phyloP scores from a whole-genome alignment of 805 yeast genomes.

The Vanderwaltozyma polyspora region DNA sequence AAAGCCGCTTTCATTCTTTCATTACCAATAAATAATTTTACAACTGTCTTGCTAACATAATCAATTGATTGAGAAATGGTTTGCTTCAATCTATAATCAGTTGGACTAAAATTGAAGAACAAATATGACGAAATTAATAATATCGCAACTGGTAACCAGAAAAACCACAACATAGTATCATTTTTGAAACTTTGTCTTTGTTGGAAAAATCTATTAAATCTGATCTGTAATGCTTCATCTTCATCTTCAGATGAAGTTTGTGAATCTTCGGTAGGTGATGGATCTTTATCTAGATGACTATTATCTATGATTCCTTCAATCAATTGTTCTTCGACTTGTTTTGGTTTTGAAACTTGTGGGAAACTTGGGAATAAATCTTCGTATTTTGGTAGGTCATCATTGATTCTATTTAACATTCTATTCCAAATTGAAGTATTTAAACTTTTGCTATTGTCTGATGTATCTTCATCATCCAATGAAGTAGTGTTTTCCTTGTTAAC shows the following conservation, averaged over 20 bases:
- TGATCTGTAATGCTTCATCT: conserved; percentile 26
- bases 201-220: conserved; percentile 30
- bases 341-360: background rate
- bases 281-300: background rate
- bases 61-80: conserved; percentile 28
- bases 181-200: conserved; percentile 41
- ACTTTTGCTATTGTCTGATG: too few relatives aligned
- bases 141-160: conserved; percentile 78
- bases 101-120: conserved; percentile 27
- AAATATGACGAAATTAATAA: conserved; percentile 40
- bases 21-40: conserved; percentile 42
- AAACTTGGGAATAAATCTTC: conserved; percentile 58
- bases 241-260: conserved; percentile 26
- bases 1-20: conserved; percentile 37
- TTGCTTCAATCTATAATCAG: conserved; percentile 23
- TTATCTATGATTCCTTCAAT: background rate
- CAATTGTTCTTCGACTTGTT: background rate
- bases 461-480: background rate
- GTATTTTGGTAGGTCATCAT: conserved; percentile 53
- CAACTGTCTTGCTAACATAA: conserved; percentile 33
- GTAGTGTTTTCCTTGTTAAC: background rate
- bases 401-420: conserved; percentile 28
- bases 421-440: conserved; percentile 25
- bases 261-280: conserved; percentile 9
- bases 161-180: conserved; percentile 76